phyloP scores from a whole-genome alignment of 1,284 basidiomycete species.

The Trichosporon ovoides region DNA sequence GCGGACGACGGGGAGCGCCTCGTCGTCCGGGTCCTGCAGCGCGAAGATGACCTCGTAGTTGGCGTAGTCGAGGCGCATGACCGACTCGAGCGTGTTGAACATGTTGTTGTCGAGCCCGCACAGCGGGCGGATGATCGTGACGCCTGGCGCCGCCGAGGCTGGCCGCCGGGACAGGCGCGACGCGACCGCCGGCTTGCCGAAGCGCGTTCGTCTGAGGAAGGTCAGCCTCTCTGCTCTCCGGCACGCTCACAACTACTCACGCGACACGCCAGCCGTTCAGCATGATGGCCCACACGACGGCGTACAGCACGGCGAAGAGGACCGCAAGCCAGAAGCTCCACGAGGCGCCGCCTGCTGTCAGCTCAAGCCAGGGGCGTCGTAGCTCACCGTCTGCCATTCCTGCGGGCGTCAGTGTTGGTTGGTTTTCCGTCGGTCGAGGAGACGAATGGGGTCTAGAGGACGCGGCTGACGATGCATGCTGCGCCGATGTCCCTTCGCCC shows the following conservation, averaged over 20 bases:
- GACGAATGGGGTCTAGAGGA: too few relatives aligned
- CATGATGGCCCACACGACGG: constrained; percentile 65
- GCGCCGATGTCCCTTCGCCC: background rate
- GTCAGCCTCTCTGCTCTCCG: too few relatives aligned
- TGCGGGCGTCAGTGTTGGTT: background rate
- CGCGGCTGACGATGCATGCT: background rate
- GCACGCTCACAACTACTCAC: too few relatives aligned
- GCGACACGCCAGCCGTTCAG: constrained; percentile 70
- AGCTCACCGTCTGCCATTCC: constrained; percentile 3
- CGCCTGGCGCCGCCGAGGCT: constrained; percentile 63
- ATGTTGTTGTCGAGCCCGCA: constrained; percentile 89
- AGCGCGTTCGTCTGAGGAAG: constrained; percentile 61
- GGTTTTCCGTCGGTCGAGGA: too few relatives aligned
- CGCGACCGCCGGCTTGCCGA: constrained; percentile 58
- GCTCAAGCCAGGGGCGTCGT: background rate
- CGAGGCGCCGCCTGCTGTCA: constrained; percentile 8
- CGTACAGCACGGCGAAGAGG: constrained; percentile 55
- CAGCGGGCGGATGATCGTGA: constrained; percentile 83
- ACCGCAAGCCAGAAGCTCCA: constrained; percentile 9
- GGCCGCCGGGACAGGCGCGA: constrained; percentile 59
- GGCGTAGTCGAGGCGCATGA: constrained; percentile 80
- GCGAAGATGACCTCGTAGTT: constrained; percentile 83
- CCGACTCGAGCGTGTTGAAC: constrained; percentile 86
- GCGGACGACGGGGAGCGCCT: constrained; percentile 70
- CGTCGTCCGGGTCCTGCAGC: constrained; percentile 73